A percentile compares a stretch with the other conserved stretches of the same genome.
phyloP scores from a whole-genome alignment of 257 asterid genomes.

The Fraxinus pennsylvanica region DNA sequence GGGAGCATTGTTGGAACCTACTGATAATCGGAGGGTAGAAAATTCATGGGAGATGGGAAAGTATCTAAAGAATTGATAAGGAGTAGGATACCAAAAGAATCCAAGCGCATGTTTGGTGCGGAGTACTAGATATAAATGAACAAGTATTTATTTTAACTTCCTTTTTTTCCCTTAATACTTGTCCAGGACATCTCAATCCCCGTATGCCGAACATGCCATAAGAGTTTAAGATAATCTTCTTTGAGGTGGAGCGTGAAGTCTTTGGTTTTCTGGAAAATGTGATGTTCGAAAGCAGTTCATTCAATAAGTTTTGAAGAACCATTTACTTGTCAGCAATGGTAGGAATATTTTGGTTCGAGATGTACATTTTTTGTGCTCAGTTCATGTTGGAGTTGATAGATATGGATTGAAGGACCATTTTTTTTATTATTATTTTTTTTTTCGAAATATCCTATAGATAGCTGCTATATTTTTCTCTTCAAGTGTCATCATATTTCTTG shows the following conservation, averaged over 20 bases:
- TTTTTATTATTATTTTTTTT: not conserved
- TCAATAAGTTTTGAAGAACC: not conserved
- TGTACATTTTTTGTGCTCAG: not conserved
- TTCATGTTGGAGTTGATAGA: not conserved
- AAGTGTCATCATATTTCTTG: not conserved
- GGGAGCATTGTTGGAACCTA: not conserved
- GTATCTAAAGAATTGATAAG: not conserved
- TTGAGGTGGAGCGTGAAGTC: not conserved
- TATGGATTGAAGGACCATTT: not conserved
- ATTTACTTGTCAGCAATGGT: not conserved
- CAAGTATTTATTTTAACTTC: not conserved
- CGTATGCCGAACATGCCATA: not conserved
- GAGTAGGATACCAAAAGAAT: not conserved
- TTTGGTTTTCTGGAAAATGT: not conserved
- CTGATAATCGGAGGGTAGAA: not conserved
- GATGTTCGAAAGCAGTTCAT: not conserved
- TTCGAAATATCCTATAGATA: not conserved
- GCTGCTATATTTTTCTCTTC: not conserved
- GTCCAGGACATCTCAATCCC: not conserved
- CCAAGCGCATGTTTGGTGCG: not conserved
- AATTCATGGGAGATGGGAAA: not conserved
- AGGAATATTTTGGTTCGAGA: not conserved
- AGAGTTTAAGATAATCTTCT: not conserved
- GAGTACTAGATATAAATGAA: not conserved
- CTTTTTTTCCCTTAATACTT: not conserved